Percentiles rank a stretch among this genome's conserved stretches.
phyloP scores from a whole-genome alignment of 2,329 filamentous ascomycete genomes.

The Fusarium sp. region DNA sequence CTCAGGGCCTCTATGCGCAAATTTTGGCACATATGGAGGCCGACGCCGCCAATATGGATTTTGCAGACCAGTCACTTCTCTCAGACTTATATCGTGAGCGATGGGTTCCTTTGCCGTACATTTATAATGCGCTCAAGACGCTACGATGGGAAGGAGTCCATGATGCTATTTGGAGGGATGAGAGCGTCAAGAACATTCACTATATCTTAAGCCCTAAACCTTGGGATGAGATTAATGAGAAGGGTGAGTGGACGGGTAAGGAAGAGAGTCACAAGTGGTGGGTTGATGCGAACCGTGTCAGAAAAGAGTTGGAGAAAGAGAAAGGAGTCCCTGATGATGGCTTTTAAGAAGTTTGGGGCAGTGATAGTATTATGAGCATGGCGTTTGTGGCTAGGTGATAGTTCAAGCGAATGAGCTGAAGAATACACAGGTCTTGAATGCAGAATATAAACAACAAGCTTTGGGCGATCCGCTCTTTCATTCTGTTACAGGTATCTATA shows the following conservation, averaged over 20 bases:
- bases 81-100: constrained; percentile 63
- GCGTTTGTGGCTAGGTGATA: neutral
- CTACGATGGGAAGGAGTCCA: constrained; percentile 64
- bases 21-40: constrained; percentile 63
- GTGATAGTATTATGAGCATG: neutral
- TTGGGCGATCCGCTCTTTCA: constrained; percentile 5
- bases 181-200: constrained; percentile 68
- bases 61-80: constrained; percentile 69
- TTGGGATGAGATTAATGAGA: constrained; percentile 62
- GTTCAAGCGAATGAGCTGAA: neutral
- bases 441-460: neutral
- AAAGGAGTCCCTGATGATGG: constrained; percentile 48
- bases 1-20: constrained; percentile 55
- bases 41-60: constrained; percentile 60
- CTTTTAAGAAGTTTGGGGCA: constrained; percentile 14
- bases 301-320: constrained; percentile 53
- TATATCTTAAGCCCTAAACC: constrained; percentile 71
- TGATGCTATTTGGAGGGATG: constrained; percentile 65
- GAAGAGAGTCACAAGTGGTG: constrained; percentile 67
- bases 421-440: neutral
- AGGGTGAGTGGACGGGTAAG: constrained; percentile 55
- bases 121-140: constrained; percentile 72
- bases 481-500: constrained; percentile 39
- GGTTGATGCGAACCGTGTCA: constrained; percentile 59
- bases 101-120: constrained; percentile 68